These are phyloP conservation scores for Silybum marianum DNA, from an alignment of 129 eudicot genomes.

Conservation along the genomic window DNA sequence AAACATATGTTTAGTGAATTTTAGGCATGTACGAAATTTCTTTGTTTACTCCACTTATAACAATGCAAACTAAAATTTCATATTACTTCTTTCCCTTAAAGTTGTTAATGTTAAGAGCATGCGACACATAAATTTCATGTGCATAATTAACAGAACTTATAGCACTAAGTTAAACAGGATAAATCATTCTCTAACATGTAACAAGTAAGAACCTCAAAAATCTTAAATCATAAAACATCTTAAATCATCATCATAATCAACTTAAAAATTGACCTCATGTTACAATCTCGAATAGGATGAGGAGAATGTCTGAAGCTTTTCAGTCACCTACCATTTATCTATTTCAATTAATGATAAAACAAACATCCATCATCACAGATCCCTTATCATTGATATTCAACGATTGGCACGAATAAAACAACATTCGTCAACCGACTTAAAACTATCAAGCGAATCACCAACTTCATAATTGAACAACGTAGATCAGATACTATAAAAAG, in stretches of 20 bases:
- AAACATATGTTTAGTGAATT: too few relatives aligned
- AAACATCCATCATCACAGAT: conserved; percentile 2
- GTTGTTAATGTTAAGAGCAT: neutral
- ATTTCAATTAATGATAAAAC: neutral
- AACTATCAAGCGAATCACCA: neutral
- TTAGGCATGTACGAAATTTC: too few relatives aligned
- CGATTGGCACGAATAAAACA: neutral
- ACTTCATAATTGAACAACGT: too few relatives aligned
- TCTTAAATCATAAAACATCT: neutral
- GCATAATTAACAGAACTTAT: neutral
- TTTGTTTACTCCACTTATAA: too few relatives aligned
- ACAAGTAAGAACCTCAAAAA: neutral
- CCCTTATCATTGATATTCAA: conserved; percentile 1
- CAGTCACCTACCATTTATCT: too few relatives aligned
- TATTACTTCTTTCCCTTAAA: neutral
- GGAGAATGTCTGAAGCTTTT: too few relatives aligned
- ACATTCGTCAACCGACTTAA: neutral
- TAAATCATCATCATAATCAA: conserved; percentile 3
- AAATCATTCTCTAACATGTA: neutral
- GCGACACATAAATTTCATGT: neutral
- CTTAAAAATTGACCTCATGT: neutral
- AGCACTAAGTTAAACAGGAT: neutral
- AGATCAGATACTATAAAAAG: too few relatives aligned
- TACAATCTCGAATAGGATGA: too few relatives aligned
- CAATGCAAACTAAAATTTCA: too few relatives aligned